phyloP scores from a whole-genome alignment of 306 rosid species.

The Quillaja saponaria region DNA sequence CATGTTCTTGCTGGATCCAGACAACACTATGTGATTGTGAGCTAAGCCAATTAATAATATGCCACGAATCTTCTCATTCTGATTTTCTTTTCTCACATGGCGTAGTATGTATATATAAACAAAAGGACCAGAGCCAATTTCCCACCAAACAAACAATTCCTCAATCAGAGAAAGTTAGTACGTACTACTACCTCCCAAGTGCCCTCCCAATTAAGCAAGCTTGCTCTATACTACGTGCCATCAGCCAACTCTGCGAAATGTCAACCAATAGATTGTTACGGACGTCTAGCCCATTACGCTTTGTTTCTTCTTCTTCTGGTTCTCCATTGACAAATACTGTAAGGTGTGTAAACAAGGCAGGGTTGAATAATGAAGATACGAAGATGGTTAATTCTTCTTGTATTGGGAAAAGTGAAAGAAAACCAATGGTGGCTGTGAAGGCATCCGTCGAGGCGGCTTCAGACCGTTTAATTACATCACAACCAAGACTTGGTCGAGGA shows the following conservation, averaged over 20 bases:
- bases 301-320: constrained; percentile 25
- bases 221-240: neutral
- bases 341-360: constrained; percentile 14
- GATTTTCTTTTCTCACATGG: neutral
- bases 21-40: neutral
- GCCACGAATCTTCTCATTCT: constrained; percentile 38
- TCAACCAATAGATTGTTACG: constrained; percentile 37
- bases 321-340: constrained; percentile 16
- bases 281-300: constrained; percentile 21
- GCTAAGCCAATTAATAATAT: constrained; percentile 19
- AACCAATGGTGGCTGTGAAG: constrained; percentile 18
- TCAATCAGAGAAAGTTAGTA: too few relatives aligned
- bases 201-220: neutral
- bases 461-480: neutral
- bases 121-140: constrained; percentile 6
- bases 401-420: neutral
- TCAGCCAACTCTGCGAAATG: constrained; percentile 19
- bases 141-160: neutral
- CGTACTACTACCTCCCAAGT: neutral
- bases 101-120: too few relatives aligned
- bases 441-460: constrained; percentile 17
- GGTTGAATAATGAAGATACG: neutral
- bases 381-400: neutral
- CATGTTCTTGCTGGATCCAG: too few relatives aligned
- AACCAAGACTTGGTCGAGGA: constrained; percentile 8